Percentiles rank a stretch among this genome's conserved stretches.
These are phyloP conservation scores for Candida odintsovae DNA, from an alignment of 805 yeast species.

Conservation along the genomic window DNA sequence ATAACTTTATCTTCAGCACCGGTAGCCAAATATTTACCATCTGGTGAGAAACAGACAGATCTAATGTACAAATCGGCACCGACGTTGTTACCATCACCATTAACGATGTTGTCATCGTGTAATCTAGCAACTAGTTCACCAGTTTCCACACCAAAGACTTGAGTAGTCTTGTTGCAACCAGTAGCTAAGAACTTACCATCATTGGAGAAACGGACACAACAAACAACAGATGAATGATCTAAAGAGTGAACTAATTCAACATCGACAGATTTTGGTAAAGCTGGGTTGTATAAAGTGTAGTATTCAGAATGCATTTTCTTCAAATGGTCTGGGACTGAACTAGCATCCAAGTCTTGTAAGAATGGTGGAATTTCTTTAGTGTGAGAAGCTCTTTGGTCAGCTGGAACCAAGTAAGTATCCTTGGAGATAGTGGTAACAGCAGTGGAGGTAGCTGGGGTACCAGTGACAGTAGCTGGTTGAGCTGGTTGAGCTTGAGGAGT, in stretches of 20 bases:
- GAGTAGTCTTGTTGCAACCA: constrained; percentile 94
- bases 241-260: constrained; percentile 85
- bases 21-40: constrained; percentile 87
- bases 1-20: constrained; percentile 90
- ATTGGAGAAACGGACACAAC: constrained; percentile 89
- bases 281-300: constrained; percentile 86
- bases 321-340: constrained; percentile 65
- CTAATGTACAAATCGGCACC: constrained; percentile 86
- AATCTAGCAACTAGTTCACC: constrained; percentile 86
- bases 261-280: constrained; percentile 68
- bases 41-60: constrained; percentile 95
- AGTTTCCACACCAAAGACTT: constrained; percentile 86
- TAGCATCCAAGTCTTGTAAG: constrained; percentile 72
- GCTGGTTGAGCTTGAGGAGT: constrained; percentile 17
- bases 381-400: constrained; percentile 38
- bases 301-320: constrained; percentile 82
- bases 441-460: constrained; percentile 5
- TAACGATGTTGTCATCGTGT: constrained; percentile 65
- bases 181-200: constrained; percentile 94
- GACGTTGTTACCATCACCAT: constrained; percentile 31
- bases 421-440: constrained; percentile 21
- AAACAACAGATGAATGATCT: constrained; percentile 91
- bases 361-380: constrained; percentile 79
- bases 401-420: constrained; percentile 31
- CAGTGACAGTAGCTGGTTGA: constrained; percentile 12